Conservation (phyloP, 2,329 filamentous ascomycete genomes). For the Cladosporium colombiae region DNA sequence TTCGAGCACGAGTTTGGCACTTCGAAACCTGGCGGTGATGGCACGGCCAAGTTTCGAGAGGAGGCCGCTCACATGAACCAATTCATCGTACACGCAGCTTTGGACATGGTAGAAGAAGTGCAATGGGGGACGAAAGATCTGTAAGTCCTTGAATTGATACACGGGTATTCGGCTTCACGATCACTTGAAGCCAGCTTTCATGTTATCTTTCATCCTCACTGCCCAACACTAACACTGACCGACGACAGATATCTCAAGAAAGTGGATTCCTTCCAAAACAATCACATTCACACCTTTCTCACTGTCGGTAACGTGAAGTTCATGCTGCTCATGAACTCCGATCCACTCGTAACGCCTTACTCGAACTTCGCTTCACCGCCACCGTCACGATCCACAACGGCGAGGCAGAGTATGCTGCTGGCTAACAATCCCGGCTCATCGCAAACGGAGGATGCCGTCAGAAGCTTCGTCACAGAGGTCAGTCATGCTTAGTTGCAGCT, state of each 20-base stretch:
- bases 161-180: background rate
- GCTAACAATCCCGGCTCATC: conserved; percentile 75
- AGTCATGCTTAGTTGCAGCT: conserved; percentile 7
- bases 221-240: background rate
- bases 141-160: conserved; percentile 51
- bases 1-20: conserved; percentile 98
- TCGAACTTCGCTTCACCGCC: conserved; percentile 35
- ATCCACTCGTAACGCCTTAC: conserved; percentile 39
- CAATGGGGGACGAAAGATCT: conserved; percentile 88
- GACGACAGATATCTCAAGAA: conserved; percentile 84
- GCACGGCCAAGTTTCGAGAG: conserved; percentile 82
- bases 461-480: conserved; percentile 84
- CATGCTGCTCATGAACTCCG: conserved; percentile 85
- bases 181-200: background rate
- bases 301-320: conserved; percentile 93
- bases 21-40: conserved; percentile 93
- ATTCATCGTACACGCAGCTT: conserved; percentile 90
- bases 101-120: conserved; percentile 94
- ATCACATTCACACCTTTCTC: conserved; percentile 87
- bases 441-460: conserved; percentile 92
- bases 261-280: conserved; percentile 95
- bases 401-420: conserved; percentile 38
- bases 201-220: background rate
- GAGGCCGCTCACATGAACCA: conserved; percentile 93
- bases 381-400: conserved; percentile 32